Conservation (phyloP, 129 eudicot species). For the Daucus carota region DH1_v3.0 NC_030382.2:35461501-35462000, state of each 20-base stretch:
- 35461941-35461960: slow-evolving; percentile 86
- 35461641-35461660: no score
- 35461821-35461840: background rate
- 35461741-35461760: background rate
- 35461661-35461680: no score
- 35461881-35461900: background rate
- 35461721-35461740: no score
- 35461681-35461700: no score
- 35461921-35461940: slow-evolving; percentile 42
- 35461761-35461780: background rate
- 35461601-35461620: no score
- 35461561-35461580: no score
- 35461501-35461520: no score
- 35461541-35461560: no score
- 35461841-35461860: background rate
- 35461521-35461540: no score
- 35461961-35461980: slow-evolving; percentile 78
- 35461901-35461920: background rate
- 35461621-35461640: no score
- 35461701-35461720: no score
- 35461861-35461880: background rate
- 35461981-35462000: slow-evolving; percentile 86
- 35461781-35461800: background rate
- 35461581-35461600: no score
- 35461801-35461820: background rate